Conservation (phyloP, 2,329 filamentous ascomycete species). For the Chaetomiaceae sp. region DNA sequence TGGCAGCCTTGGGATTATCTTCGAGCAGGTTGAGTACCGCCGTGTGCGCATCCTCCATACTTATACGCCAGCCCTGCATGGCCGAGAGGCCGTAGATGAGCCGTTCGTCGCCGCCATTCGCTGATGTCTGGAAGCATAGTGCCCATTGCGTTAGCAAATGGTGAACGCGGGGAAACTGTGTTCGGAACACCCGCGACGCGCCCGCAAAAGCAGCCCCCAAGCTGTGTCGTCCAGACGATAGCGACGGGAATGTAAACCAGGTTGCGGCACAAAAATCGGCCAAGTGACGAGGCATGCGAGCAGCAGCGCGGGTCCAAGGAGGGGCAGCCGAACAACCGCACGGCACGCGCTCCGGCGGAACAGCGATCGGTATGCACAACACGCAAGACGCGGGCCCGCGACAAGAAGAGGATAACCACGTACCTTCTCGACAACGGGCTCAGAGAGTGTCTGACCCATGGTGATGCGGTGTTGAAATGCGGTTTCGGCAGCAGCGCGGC, state of each 20-base stretch:
- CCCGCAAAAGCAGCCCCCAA: background rate
- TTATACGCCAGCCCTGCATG: constrained; percentile 99
- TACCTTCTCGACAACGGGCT: constrained; percentile 99
- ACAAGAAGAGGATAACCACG: constrained; percentile 32
- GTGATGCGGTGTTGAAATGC: constrained; percentile 34
- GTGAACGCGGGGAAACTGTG: no score
- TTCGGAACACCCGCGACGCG: background rate
- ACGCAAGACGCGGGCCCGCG: background rate
- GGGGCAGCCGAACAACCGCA: background rate
- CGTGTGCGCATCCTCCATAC: constrained; percentile 97
- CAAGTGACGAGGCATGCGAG: constrained; percentile 7
- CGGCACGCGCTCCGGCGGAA: background rate
- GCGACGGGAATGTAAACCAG: background rate
- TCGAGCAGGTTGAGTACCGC: constrained; percentile 81
- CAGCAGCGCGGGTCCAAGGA: constrained; percentile 3
- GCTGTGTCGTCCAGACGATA: background rate
- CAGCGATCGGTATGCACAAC: background rate
- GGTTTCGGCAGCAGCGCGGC: constrained; percentile 29
- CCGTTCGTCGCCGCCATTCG: constrained; percentile 86
- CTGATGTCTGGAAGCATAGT: constrained; percentile 63
- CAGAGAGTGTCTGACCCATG: constrained; percentile 99
- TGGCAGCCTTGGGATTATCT: constrained; percentile 48
- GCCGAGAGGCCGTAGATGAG: constrained; percentile 91
- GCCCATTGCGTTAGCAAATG: constrained; percentile 29
- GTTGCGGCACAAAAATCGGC: background rate